These are phyloP conservation scores for Phytophthora brassicae DNA, from an alignment of 352 stramenopile genomes.

Conservation along the genomic window DNA sequence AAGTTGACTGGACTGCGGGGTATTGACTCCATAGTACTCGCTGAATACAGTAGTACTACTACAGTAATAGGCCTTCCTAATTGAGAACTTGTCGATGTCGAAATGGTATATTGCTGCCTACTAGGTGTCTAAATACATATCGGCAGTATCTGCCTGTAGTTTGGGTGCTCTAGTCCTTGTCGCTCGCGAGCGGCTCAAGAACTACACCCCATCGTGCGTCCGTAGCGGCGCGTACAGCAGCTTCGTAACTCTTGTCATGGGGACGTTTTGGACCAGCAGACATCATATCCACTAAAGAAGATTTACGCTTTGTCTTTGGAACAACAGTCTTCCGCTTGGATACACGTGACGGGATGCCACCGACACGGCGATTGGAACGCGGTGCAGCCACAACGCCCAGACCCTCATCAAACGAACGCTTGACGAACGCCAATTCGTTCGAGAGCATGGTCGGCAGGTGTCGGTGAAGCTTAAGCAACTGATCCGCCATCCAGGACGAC, in stretches of 20 bases:
- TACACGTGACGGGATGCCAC: conserved; percentile 3
- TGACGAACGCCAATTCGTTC: conserved; percentile 54
- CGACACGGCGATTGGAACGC: background rate
- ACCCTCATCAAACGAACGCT: conserved; percentile 34
- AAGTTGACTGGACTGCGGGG: conserved; percentile 34
- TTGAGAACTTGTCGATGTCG: too few species aligned
- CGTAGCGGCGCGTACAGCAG: conserved; percentile 23
- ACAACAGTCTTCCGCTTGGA: conserved; percentile 16
- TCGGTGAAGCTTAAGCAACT: conserved; percentile 46
- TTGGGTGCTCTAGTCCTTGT: conserved; percentile 26
- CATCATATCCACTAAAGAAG: too few species aligned
- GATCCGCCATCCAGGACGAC: conserved; percentile 33
- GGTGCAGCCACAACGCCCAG: conserved; percentile 21
- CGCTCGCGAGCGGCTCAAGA: conserved; percentile 26
- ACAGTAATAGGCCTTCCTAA: too few species aligned
- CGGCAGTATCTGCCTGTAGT: conserved; percentile 5
- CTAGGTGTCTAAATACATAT: conserved; percentile 31
- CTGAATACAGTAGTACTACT: too few species aligned
- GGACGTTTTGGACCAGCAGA: conserved; percentile 12
- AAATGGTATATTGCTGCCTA: conserved; percentile 8
- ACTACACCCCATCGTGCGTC: conserved; percentile 33
- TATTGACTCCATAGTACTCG: too few species aligned
- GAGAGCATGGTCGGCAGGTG: conserved; percentile 36
- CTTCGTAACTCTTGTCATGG: conserved; percentile 33
- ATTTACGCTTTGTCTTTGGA: conserved; percentile 19